Base-by-base conservation (phyloP, 2,329 filamentous ascomycete species). In the Orbilia oligospora region DNA sequence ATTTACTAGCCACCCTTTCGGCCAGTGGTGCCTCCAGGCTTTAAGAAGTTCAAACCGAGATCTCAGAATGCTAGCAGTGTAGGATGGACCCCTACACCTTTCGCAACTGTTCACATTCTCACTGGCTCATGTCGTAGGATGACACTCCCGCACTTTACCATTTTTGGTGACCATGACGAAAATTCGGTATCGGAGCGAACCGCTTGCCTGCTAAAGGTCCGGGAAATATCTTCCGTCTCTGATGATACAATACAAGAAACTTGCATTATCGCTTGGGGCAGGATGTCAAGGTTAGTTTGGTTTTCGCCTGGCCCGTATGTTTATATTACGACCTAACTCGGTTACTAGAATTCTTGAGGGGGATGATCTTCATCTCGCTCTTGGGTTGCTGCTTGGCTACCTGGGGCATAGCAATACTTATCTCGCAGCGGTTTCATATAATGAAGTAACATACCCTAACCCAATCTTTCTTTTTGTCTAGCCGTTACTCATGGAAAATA, bases 21-120 rank as follows among this genome's bases (percentile, higher is more conserved):
- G 93, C 0, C 91, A 94, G 82, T 95, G 93, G 89, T 94, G 93
- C 82, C 85, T 97, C 3, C 89, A 91, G 81, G 93, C 92, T 0
- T 86, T 98, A 46, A 91, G 91, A 80, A 97, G 94, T 84, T 97
- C 94, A 0, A 84, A 93, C 20, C 89, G 95, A 82, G 96, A 98
- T 83, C 86, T 98, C 30, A 90, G 95, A 36, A 89, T 97, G 81
- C 91, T 91, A 44, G 92, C 94, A 73, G 92, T 91, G 87, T 91
- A 86, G 82, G 85, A 14, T 22, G 10, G n/a, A 3, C n/a, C 22
- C 36, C 51, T 55, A 3, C 18, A 14, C 9, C 3, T 83, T 14
- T 41, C 22, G 24, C 9, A 49, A 22, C 51, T n/a, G 22, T 20
- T 66, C 30, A 18, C 38, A n/a, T 46, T 72, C n/a, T 81, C 64